Base-by-base conservation (phyloP, 1,284 basidiomycete genomes). In the Filobasidium uniguttulatum region DNA sequence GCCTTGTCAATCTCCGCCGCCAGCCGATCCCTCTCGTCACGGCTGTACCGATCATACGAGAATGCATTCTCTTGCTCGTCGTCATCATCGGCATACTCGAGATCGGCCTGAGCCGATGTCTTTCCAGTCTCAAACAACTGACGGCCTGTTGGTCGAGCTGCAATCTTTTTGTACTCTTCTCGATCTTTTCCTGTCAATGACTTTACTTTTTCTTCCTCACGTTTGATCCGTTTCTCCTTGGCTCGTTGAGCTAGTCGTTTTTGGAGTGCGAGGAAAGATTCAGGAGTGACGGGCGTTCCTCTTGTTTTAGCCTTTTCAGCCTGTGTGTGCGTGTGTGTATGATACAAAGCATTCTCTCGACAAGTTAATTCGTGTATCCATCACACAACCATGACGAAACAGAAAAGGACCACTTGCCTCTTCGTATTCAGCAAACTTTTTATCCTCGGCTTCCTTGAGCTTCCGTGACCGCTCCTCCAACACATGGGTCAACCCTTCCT, bases 201-300 rank as follows among this genome's bases (percentile, higher is more conserved):
- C 61, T 80, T 85, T 48, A 91, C 66, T 61, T 76, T 79, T 55
- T 93, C 90, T 26, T 88, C 88, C 53, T 94, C 88, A 53, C 83
- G 82, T 55, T 73, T 74, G 12, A 72, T 72, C 60, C 77, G 80
- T 29, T 63, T 62, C 7, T 75, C 72, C 59, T 79, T 67, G 65
- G 86, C 83, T 29, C 35, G 46, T 58, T 72, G 74, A 57, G 84
- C 80, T 60, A 93, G 96, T 56, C 73, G 77, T 22, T 69, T 68
- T 63, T 84, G 83, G 91, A 93, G 97, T 31, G 70, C 73, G 43
- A 73, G 75, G 72, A 96, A 98, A 1, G 80, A 78, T 53, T 82
- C 82, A 9, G 74, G 62, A 0, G 90, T 96, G 28, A 98, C 85
- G 20, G 85, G 81, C 12, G 91, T 96, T 34, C 93, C 93, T 50